Base-by-base conservation (phyloP, 2,329 filamentous ascomycete species). In the Beauveria sp. region DNA sequence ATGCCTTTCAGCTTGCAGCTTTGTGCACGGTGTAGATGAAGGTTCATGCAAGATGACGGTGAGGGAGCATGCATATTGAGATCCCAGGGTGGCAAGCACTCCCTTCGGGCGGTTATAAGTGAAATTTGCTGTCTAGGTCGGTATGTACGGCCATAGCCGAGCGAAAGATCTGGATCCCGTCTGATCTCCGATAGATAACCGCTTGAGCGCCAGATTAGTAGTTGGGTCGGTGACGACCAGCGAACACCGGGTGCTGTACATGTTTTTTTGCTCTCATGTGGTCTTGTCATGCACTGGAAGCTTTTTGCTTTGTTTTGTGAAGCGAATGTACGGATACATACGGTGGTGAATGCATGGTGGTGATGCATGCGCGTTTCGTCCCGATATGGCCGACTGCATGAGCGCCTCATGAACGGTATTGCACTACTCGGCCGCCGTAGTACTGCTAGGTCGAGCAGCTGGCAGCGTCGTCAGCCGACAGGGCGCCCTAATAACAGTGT, bases 201-300 rank as follows among this genome's bases (percentile, higher is more conserved):
- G 42, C 51, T 50, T 56, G 52, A 61, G 51, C 59, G 59, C 51
- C 59, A 61, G 59, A 61, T 61, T 56, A 61, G 50, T 60, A 60
- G 58, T 60, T 60, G 51, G 58, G 42, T 60, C 50, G 58, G 58
- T 54, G 58, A 60, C 59, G 59, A 56, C 52, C 59, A 61, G 59
- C 59, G 51, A 56, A 56, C 59, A 61, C 59, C 59, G 45, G 59
- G 43, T 61, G 59, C 26, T 61, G 59, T 56, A 56, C 45, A 45
- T 61, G 20, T 4, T 38, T 61, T 56, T 58, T 46, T 43, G 6
- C 38, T 16, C 28, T 22, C 14, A 2, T 12, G 30, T 38, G 34
- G 5, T 38, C 14, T 38, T 38, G 34, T 38, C 12, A 38, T 6
- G 34, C 34, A 38, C 14, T 38, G 4, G 12, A 10, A 38, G 7